Percentiles rank a stretch among this genome's conserved stretches.
phyloP scores from a whole-genome alignment of 163 green algal species.

The Picocystis sp. region DNA sequence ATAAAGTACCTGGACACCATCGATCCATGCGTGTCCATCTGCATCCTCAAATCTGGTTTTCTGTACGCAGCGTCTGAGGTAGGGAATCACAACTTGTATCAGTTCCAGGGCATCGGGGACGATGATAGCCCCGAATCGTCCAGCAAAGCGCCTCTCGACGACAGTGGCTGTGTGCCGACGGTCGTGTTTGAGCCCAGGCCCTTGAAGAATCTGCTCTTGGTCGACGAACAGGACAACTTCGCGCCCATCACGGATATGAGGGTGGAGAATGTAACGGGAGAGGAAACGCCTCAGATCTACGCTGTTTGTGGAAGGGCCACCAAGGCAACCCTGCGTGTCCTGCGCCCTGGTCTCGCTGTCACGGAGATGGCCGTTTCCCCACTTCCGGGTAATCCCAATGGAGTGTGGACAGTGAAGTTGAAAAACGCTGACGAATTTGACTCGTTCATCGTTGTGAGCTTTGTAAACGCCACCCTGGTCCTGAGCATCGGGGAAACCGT shows the following conservation, averaged over 20 bases:
- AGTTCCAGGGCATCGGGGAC: conserved; percentile 89
- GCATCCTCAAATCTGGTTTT: conserved; percentile 88
- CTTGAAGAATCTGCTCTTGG: conserved; percentile 68
- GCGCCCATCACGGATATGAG: conserved; percentile 79
- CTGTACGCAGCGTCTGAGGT: conserved; percentile 88
- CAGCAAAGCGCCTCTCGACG: conserved; percentile 39
- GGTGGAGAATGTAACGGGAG: conserved; percentile 44
- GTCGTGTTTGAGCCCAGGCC: conserved; percentile 83
- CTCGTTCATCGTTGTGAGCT: conserved; percentile 89
- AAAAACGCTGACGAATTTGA: conserved; percentile 53
- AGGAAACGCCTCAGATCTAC: conserved; percentile 86
- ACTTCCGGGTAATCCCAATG: conserved; percentile 59
- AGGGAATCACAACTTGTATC: conserved; percentile 92
- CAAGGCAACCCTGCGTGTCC: conserved; percentile 58
- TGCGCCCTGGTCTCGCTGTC: conserved; percentile 76
- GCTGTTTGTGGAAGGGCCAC: conserved; percentile 55
- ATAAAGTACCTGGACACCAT: conserved; percentile 98
- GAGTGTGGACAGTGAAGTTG: conserved; percentile 5
- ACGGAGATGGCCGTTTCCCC: conserved; percentile 75
- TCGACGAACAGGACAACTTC: conserved; percentile 74
- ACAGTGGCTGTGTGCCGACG: conserved; percentile 22
- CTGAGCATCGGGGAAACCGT: conserved; percentile 66
- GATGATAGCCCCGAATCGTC: conserved; percentile 71
- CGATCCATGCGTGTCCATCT: conserved; percentile 58
- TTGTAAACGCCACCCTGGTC: conserved; percentile 74